Evolutionary conservation across 768 basidiomycete species (phyloP).

Genomic region (Tricholoma sp.): DNA sequence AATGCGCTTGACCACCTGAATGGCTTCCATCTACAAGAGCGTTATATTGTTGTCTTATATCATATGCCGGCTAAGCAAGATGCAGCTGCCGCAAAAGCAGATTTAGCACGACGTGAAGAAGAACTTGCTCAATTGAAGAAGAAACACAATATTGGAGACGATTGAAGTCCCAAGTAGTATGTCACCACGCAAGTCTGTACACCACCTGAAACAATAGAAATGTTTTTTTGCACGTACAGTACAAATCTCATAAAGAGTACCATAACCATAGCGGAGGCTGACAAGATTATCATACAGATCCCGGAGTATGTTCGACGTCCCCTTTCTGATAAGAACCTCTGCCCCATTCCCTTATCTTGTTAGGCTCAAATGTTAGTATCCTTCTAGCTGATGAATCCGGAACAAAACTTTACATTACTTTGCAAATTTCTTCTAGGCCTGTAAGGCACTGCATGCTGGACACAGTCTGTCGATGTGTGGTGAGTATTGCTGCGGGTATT

Average conservation of each 20-base stretch:
- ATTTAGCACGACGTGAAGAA: slow-evolving; percentile 86
- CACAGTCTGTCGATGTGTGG: slow-evolving; percentile 59
- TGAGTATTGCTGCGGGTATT: slow-evolving; percentile 65
- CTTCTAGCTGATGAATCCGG: neutral
- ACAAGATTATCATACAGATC: neutral
- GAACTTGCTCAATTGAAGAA: slow-evolving; percentile 84
- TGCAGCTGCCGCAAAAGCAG: slow-evolving; percentile 88
- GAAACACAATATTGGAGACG: slow-evolving; percentile 79
- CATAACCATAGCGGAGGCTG: neutral
- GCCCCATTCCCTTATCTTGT: neutral
- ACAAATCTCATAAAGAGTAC: neutral
- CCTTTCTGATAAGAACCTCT: neutral
- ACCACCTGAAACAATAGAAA: slow-evolving; percentile 3
- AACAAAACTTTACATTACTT: neutral
- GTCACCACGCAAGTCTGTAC: slow-evolving; percentile 11
- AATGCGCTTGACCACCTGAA: slow-evolving; percentile 96
- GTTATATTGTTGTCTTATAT: slow-evolving; percentile 96
- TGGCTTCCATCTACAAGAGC: slow-evolving; percentile 96
- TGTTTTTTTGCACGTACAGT: neutral
- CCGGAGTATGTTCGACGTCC: slow-evolving; percentile 1
- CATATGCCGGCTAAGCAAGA: slow-evolving; percentile 98
- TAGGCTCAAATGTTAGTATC: neutral
- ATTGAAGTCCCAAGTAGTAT: slow-evolving; percentile 32
- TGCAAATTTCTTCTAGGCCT: neutral
- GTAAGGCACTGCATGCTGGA: slow-evolving; percentile 37